Evolutionary conservation across 2,329 filamentous ascomycete species (phyloP), one percentile per base, ranked within the genome.

Genomic region (Uncinocarpus reesii): DNA sequence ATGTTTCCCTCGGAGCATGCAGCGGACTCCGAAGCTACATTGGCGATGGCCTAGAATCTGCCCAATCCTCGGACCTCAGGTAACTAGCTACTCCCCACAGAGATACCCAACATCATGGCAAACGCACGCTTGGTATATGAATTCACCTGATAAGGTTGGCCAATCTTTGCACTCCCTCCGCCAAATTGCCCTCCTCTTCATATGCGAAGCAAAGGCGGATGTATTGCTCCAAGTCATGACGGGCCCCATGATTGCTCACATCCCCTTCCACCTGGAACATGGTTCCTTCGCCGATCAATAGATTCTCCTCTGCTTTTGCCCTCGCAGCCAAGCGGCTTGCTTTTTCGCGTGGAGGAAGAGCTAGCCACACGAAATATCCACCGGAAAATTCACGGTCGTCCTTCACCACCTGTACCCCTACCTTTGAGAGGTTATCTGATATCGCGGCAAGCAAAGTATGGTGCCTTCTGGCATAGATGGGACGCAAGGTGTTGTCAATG

Each of bases 331-430:
- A 69, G 6, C 74, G 71, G 26, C 66, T 67, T 29, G 75, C 79
- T 7, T 73, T 70, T 47, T 83, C 66, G 37, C 60, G 48, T 53
- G 62, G 53, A 0, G 81, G 80, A 3, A 94, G 64, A 1, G 71
- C 73, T 21, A 93, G 65, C 87, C 87, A 95, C 41, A 94, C 70
- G 62, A 94, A 95, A 62, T 90, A 95, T 0, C 88, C 88, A 0
- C 88, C 88, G 24, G 81, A 83, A 2, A 81, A 63, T 2, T 69
- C 62, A 28, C 69, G 64, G 48, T 68, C 20, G 8, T 40, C 62
- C 23, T 24, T 45, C 55, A 43, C 28, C 53, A 51, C 7, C 4
- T 47, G 52, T 32, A 84, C 75, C 1, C 81, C 83, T 0, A 84
- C 67, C 0, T 83, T 82, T 0, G 73, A 60, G 1, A 93, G 69